Evolutionary conservation across 164 flowering plant genomes (phyloP).

Genomic region (Stephania japonica): DNA sequence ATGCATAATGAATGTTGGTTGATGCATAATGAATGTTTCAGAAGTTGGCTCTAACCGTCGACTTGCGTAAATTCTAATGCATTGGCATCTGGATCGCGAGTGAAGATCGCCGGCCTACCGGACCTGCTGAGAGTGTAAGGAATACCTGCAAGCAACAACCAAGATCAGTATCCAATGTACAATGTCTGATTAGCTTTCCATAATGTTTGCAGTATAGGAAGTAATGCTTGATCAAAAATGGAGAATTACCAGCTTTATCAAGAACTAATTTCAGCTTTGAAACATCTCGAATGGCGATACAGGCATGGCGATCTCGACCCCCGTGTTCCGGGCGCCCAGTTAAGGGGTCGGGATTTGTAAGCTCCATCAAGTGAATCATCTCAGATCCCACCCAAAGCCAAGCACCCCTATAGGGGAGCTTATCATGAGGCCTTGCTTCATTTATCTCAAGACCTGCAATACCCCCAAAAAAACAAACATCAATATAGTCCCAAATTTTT

Average conservation of each 20-base stretch:
- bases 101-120: constrained; percentile 92
- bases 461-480: constrained; percentile 4
- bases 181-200: background rate
- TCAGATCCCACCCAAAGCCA: constrained; percentile 99
- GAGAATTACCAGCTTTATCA: constrained; percentile 64
- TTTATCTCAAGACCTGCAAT: constrained; percentile 48
- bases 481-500: no score
- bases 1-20: background rate
- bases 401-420: constrained; percentile 96
- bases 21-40: background rate
- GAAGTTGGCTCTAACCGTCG: constrained; percentile 16
- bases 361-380: constrained; percentile 99
- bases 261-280: constrained; percentile 72
- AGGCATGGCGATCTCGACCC: constrained; percentile 90
- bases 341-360: constrained; percentile 95
- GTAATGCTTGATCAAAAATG: background rate
- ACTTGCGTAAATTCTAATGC: constrained; percentile 88
- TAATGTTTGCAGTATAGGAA: background rate
- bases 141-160: constrained; percentile 44
- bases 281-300: constrained; percentile 75
- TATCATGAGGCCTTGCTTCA: constrained; percentile 93
- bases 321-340: constrained; percentile 90
- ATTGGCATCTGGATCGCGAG: constrained; percentile 92
- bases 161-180: background rate
- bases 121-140: constrained; percentile 85